These are phyloP conservation scores for Phalaenopsis equestris DNA, from an alignment of 106 monocot genomes.

Conservation along the genomic window DNA sequence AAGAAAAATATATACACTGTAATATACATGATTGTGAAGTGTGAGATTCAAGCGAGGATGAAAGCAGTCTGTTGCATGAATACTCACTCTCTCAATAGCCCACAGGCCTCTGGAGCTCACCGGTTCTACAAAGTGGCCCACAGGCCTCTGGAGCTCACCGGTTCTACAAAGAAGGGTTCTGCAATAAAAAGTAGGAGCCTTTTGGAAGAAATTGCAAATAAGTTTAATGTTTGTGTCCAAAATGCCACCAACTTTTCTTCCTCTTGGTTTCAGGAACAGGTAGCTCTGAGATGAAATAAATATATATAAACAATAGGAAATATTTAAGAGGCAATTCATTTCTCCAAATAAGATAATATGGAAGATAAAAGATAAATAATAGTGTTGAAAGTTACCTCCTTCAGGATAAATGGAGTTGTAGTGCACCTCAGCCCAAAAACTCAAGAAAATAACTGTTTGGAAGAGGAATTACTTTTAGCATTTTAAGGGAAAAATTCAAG, in stretches of 20 bases:
- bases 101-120: no score
- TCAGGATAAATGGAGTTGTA: slow-evolving; percentile 73
- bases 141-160: no score
- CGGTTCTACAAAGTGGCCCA: no score
- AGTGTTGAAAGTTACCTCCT: slow-evolving; percentile 38
- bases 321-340: background rate
- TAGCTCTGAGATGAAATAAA: slow-evolving; percentile 24
- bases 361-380: background rate
- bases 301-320: background rate
- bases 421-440: slow-evolving; percentile 78
- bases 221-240: slow-evolving; percentile 20
- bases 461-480: background rate
- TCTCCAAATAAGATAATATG: no score
- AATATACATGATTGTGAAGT: background rate
- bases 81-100: no score
- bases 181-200: no score
- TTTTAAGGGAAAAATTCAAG: no score
- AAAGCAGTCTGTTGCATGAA: no score
- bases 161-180: no score
- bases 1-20: background rate
- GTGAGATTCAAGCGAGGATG: no score
- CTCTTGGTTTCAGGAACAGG: slow-evolving; percentile 33
- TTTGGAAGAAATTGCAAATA: no score
- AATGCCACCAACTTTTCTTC: slow-evolving; percentile 72
- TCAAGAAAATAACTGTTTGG: slow-evolving; percentile 50